Conservation (phyloP, 305 asterid genomes). For the Striga hermonthica region DNA sequence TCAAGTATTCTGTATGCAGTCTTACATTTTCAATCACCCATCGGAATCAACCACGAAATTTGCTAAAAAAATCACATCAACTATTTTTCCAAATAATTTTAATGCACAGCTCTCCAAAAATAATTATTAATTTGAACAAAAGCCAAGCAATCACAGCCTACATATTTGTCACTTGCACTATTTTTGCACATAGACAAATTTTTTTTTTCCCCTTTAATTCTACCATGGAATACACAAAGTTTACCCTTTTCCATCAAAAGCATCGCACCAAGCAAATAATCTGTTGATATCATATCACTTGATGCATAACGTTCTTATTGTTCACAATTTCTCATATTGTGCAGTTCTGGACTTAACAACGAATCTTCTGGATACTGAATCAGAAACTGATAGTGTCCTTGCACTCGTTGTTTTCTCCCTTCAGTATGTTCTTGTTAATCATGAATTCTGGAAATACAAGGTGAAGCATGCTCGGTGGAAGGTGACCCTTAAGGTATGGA, state of each 20-base stretch:
- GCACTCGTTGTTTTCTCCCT: conserved; percentile 82
- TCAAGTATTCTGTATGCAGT: not conserved
- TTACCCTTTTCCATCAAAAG: not conserved
- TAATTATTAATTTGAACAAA: not conserved
- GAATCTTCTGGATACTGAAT: conserved; percentile 78
- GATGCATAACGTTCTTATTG: too few relatives aligned
- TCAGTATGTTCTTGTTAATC: conserved; percentile 90
- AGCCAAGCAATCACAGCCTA: not conserved
- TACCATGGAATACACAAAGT: not conserved
- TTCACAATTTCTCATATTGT: conserved; percentile 24
- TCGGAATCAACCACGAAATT: not conserved
- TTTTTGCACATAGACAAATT: not conserved
- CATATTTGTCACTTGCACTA: not conserved
- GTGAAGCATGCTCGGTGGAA: conserved; percentile 88
- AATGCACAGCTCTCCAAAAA: not conserved
- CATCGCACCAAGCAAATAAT: not conserved
- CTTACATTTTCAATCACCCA: conserved; percentile 3
- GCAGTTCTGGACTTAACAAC: conserved; percentile 90
- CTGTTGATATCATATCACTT: too few relatives aligned
- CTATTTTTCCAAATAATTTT: not conserved
- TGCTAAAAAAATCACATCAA: not conserved
- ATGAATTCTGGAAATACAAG: conserved; percentile 85
- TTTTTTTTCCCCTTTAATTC: not conserved
- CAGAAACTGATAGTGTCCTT: conserved; percentile 67
- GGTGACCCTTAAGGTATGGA: conserved; percentile 84